These are phyloP conservation scores for Aspergillus wentii DNA, from an alignment of 495 filamentous ascomycete species.

Conservation along the genomic window DNA sequence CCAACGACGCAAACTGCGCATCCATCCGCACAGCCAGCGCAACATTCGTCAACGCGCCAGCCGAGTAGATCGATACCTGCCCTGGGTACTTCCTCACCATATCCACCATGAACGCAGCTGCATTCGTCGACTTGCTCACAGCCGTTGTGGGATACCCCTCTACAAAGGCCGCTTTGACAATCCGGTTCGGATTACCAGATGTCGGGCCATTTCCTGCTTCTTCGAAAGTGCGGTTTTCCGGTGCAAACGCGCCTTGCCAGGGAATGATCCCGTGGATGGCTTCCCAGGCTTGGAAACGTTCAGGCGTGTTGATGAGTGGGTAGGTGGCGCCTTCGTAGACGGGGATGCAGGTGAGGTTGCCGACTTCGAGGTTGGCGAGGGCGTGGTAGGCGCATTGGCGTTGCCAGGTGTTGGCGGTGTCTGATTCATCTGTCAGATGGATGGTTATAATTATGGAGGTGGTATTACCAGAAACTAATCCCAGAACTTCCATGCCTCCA, in stretches of 20 bases:
- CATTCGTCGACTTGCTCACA: slow-evolving; percentile 22
- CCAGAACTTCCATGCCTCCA: slow-evolving; percentile 22
- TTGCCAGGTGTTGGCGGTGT: slow-evolving; percentile 29
- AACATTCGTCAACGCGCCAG: slow-evolving; percentile 36
- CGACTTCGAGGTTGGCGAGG: slow-evolving; percentile 23
- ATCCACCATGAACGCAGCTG: slow-evolving; percentile 31
- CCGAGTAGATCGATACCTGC: slow-evolving; percentile 26
- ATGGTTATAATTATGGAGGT: not conserved
- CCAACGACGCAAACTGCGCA: slow-evolving; percentile 27
- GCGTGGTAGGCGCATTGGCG: slow-evolving; percentile 22
- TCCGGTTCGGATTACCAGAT: slow-evolving; percentile 21
- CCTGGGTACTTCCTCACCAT: slow-evolving; percentile 32
- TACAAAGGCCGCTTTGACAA: slow-evolving; percentile 25
- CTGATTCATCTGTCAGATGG: slow-evolving; percentile 3
- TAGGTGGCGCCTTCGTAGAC: slow-evolving; percentile 24
- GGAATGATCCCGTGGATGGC: slow-evolving; percentile 24
- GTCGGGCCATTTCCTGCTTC: slow-evolving; percentile 24
- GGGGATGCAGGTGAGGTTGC: slow-evolving; percentile 27
- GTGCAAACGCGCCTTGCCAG: slow-evolving; percentile 30
- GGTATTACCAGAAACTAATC: slow-evolving; percentile 18
- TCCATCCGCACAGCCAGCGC: slow-evolving; percentile 34
- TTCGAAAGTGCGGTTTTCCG: no score
- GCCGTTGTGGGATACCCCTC: slow-evolving; percentile 25
- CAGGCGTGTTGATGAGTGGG: slow-evolving; percentile 24
- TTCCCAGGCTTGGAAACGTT: slow-evolving; percentile 24